Conservation (phyloP, 306 rosid species). For the Sicyos baderoa region DNA sequence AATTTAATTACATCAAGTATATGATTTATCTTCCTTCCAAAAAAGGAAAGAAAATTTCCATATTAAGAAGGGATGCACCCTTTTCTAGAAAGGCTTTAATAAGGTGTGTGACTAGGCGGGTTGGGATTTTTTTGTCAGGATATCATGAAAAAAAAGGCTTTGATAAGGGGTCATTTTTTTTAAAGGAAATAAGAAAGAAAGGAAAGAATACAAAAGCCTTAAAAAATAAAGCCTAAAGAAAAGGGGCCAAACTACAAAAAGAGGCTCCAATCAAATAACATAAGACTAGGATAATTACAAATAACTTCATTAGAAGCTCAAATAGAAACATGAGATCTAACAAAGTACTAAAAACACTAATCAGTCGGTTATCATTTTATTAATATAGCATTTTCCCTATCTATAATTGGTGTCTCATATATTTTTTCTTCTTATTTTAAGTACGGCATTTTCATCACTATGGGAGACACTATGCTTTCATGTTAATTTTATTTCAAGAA, state of each 20-base stretch:
- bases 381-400: not conserved
- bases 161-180: not conserved
- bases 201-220: not conserved
- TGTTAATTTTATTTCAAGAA: not conserved
- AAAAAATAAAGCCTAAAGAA: not conserved
- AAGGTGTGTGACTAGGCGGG: not conserved
- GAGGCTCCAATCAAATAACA: not conserved
- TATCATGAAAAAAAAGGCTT: not conserved
- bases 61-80: not conserved
- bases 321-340: not conserved
- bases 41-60: not conserved
- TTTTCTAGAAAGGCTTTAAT: not conserved
- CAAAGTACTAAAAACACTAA: not conserved
- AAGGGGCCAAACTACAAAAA: not conserved
- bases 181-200: too few species aligned
- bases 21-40: not conserved
- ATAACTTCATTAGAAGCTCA: not conserved
- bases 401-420: not conserved
- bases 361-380: not conserved
- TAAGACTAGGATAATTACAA: too few species aligned
- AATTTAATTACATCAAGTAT: not conserved
- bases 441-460: not conserved
- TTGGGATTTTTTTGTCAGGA: too few species aligned
- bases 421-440: not conserved
- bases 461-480: constrained; percentile 6